phyloP scores from a whole-genome alignment of 805 yeast species.

The Yamadazyma philogaea region DNA sequence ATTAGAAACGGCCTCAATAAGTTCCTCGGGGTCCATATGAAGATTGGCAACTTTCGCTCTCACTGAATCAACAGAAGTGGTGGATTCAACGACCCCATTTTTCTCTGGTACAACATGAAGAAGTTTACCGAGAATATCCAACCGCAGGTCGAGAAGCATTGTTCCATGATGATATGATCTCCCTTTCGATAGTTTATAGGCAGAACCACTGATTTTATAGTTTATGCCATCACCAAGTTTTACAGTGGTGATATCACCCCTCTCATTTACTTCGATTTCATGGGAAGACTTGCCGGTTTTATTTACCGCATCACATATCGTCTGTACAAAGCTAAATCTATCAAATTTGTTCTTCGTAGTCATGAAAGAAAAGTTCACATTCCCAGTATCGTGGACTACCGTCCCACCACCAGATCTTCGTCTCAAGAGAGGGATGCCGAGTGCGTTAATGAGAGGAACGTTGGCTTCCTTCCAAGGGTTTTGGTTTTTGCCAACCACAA shows the following conservation, averaged over 20 bases:
- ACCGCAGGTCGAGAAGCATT: conserved; percentile 70
- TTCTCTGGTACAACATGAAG: conserved; percentile 46
- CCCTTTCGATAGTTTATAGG: conserved; percentile 79
- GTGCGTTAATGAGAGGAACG: conserved; percentile 47
- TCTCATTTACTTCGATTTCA: conserved; percentile 52
- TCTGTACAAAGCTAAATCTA: conserved; percentile 50
- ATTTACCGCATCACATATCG: conserved; percentile 38
- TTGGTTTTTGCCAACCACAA: conserved; percentile 95
- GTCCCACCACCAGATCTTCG: conserved; percentile 94
- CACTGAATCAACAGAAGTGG: conserved; percentile 69
- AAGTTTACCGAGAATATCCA: conserved; percentile 57
- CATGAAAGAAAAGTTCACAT: conserved; percentile 81
- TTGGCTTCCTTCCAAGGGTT: conserved; percentile 90
- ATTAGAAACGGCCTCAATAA: conserved; percentile 42
- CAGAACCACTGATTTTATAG: conserved; percentile 85
- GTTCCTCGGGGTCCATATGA: conserved; percentile 40
- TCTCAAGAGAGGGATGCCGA: conserved; percentile 66
- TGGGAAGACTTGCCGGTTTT: conserved; percentile 10
- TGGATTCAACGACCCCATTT: conserved; percentile 42
- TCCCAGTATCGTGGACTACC: conserved; percentile 91
- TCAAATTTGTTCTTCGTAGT: conserved; percentile 64
- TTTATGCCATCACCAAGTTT: conserved; percentile 19
- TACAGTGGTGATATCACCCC: conserved; percentile 74
- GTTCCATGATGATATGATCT: conserved; percentile 95
- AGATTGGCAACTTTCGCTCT: conserved; percentile 76